Evolutionary conservation across 2,329 filamentous ascomycete genomes (phyloP), one percentile per base, ranked within the genome.

Genomic region (Botrytis fragariae): DNA sequence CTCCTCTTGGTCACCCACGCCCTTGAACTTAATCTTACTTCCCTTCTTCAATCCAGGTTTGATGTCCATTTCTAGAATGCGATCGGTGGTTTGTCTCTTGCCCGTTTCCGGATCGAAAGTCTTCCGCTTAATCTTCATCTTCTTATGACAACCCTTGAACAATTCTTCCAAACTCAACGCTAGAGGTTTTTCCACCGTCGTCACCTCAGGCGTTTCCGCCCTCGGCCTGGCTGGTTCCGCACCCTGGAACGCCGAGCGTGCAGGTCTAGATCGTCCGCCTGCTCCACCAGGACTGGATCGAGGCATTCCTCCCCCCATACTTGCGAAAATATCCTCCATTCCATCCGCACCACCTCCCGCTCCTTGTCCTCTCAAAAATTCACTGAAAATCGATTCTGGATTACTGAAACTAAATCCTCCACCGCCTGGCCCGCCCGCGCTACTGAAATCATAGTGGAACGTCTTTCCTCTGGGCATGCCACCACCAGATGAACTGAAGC

Each of bases 91-190:
- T 61, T 89, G 93, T 78, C 94, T 90, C 85, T 97, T 97, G 73
- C 94, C 94, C 0, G 87, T 91, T 32, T 91, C 84, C 57, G 85
- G 86, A 82, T 99, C 96, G 82, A 93, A 98, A 29, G 92, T 94
- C 89, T 98, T 98, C 80, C 95, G 90, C 86, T 97, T 98, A 77
- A 98, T 97, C 85, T 96, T 97, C 88, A 99, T 94, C 87, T 97
- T 98, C 89, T 99, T 99, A 67, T 92, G 94, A 51, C 90, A 90
- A 59, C 96, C 96, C 39, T 88, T 91, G 85, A 90, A 98, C 75
- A 98, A 84, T 80, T 99, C 96, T 82, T 99, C 96, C 48, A 99
- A 85, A 3, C 92, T 90, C 35, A 99, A 85, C 4, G 91, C 89
- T 75, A 99, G 83, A 63, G 92, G 90, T 79, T 93, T 92, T 84